These are phyloP conservation scores for Aspergillus ustus DNA, from an alignment of 2,329 filamentous ascomycete genomes.

Conservation along the genomic window DNA sequence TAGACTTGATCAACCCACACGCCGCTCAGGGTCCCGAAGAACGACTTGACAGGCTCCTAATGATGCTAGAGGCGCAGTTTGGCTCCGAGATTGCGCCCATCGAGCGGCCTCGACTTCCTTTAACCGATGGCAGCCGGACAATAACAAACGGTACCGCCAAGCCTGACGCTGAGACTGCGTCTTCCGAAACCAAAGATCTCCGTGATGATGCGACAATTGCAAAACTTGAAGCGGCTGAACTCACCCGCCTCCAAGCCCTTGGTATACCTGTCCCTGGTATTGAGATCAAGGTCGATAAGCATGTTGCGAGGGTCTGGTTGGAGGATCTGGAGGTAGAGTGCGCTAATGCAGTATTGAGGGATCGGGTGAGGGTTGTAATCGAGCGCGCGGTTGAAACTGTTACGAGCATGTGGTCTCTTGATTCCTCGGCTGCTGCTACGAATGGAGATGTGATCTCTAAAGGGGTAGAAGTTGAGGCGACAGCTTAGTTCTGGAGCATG, in stretches of 20 bases:
- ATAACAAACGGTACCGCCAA: conserved; percentile 24
- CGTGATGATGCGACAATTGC: conserved; percentile 54
- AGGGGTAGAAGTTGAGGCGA: conserved; percentile 29
- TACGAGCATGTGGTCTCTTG: conserved; percentile 65
- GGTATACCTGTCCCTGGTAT: conserved; percentile 92
- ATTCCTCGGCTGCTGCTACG: conserved; percentile 25
- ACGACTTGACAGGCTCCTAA: conserved; percentile 81
- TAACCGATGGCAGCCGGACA: conserved; percentile 14
- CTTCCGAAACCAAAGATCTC: conserved; percentile 36
- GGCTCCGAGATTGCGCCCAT: conserved; percentile 84
- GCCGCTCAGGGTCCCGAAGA: conserved; percentile 72
- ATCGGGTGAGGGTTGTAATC: conserved; percentile 85
- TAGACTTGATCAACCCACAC: conserved; percentile 70
- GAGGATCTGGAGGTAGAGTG: conserved; percentile 92
- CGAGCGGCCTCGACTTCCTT: conserved; percentile 59
- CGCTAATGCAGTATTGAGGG: conserved; percentile 74
- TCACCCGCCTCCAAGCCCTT: conserved; percentile 77
- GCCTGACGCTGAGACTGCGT: conserved; percentile 22
- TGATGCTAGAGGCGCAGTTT: conserved; percentile 98
- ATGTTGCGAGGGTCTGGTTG: conserved; percentile 86
- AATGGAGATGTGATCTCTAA: conserved; percentile 32
- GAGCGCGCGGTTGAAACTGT: conserved; percentile 89
- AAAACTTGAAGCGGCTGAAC: conserved; percentile 66
- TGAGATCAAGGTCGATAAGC: conserved; percentile 84
- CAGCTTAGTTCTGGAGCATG: conserved; percentile 20